Percentiles rank a stretch among this genome's conserved stretches.
phyloP scores from a whole-genome alignment of 2,329 filamentous ascomycete genomes.

The Xylariomycetidae sp. region DNA sequence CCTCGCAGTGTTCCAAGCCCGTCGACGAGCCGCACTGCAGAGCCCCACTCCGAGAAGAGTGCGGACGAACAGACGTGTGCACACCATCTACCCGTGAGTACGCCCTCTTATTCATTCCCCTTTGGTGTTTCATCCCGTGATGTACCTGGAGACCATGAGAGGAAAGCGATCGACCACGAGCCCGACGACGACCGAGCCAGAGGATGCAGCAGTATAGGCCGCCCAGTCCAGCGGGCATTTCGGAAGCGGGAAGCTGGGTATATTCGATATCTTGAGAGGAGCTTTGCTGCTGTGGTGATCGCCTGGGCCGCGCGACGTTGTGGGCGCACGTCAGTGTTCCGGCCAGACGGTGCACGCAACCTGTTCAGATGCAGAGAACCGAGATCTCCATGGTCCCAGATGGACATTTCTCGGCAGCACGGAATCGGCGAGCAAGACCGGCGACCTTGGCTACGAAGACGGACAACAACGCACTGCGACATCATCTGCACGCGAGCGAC shows the following conservation, averaged over 20 bases:
- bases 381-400: slow-evolving; percentile 12
- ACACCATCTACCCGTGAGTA: not conserved
- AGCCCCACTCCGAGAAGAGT: slow-evolving; percentile 2
- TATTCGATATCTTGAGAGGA: too few species aligned
- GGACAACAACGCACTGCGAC: too few species aligned
- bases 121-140: not conserved
- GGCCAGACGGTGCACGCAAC: not conserved
- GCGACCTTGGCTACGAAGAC: too few species aligned
- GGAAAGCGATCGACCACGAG: too few species aligned
- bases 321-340: not conserved
- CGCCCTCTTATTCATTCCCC: not conserved
- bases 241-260: too few species aligned
- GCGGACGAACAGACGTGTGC: slow-evolving; percentile 5
- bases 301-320: too few species aligned
- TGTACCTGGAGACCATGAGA: too few species aligned
- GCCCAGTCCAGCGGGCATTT: too few species aligned
- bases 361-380: slow-evolving; percentile 1
- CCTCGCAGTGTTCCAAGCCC: slow-evolving; percentile 8
- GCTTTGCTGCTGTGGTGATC: too few species aligned
- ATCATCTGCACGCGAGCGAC: slow-evolving; percentile 19
- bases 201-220: too few species aligned
- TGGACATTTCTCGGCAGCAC: slow-evolving; percentile 5
- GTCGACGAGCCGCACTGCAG: slow-evolving; percentile 9
- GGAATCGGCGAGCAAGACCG: slow-evolving; percentile 5
- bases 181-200: too few species aligned